Evolutionary conservation across 2,329 filamentous ascomycete species (phyloP).

Genomic region (Tolypocladium endophyticum): DNA sequence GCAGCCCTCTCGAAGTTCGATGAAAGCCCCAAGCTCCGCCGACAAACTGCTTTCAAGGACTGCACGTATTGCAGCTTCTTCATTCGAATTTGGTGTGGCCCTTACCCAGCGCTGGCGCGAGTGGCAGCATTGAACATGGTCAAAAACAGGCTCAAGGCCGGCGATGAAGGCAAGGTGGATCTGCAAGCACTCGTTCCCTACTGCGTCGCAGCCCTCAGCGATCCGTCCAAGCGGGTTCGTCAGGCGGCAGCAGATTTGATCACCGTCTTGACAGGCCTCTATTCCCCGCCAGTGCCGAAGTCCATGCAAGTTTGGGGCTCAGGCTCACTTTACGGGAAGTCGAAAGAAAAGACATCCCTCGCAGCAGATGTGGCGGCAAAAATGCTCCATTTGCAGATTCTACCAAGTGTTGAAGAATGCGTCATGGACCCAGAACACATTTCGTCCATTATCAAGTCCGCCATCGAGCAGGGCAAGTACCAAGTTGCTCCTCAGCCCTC

Average conservation of each 20-base stretch:
- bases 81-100: constrained; percentile 61
- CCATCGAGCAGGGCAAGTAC: constrained; percentile 30
- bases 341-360: constrained; percentile 39
- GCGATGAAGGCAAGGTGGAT: constrained; percentile 43
- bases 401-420: constrained; percentile 75
- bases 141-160: constrained; percentile 43
- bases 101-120: constrained; percentile 58
- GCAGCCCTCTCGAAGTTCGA: constrained; percentile 40
- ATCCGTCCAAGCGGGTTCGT: constrained; percentile 66
- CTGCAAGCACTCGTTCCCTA: constrained; percentile 80
- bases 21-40: constrained; percentile 41
- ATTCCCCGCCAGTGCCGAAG: constrained; percentile 27
- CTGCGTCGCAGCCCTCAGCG: constrained; percentile 60
- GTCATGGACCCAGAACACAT: constrained; percentile 69
- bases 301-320: constrained; percentile 46
- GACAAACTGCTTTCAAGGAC: constrained; percentile 42
- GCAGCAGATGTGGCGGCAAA: constrained; percentile 44
- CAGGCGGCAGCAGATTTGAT: constrained; percentile 62
- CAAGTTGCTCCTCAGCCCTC: constrained; percentile 18
- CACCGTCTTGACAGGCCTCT: constrained; percentile 40
- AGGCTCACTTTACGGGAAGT: constrained; percentile 53
- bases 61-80: constrained; percentile 69
- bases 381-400: constrained; percentile 55
- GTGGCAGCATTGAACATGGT: constrained; percentile 58
- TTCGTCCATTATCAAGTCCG: constrained; percentile 42